Percentiles rank a stretch among this genome's conserved stretches.
Evolutionary conservation across 768 basidiomycete genomes (phyloP).

Genomic region (Suillus occidentalis): DNA sequence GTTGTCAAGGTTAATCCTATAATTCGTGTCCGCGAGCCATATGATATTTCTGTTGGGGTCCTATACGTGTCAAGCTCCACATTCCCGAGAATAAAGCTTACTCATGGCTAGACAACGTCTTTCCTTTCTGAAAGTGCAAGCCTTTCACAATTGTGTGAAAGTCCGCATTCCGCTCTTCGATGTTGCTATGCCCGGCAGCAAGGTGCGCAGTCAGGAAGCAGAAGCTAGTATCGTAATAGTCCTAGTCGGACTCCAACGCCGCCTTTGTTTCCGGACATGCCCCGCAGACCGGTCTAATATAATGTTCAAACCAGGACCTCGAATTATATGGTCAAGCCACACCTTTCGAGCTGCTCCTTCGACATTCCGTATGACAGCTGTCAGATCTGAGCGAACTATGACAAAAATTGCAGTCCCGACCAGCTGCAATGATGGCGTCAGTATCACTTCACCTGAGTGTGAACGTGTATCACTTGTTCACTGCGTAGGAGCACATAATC

Average conservation of each 20-base stretch:
- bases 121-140: conserved; percentile 86
- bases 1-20: conserved; percentile 88
- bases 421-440: conserved; percentile 49
- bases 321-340: conserved; percentile 4
- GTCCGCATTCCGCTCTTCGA: conserved; percentile 90
- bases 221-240: conserved; percentile 87
- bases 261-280: conserved; percentile 98
- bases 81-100: conserved; percentile 39
- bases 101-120: conserved; percentile 89
- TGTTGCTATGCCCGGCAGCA: conserved; percentile 91
- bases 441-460: neutral
- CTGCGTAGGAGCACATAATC: conserved; percentile 87
- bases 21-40: conserved; percentile 96
- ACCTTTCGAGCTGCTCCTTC: conserved; percentile 93
- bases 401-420: conserved; percentile 94
- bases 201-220: conserved; percentile 97
- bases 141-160: conserved; percentile 85
- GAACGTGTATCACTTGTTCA: conserved; percentile 66
- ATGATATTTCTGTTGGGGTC: conserved; percentile 72
- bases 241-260: conserved; percentile 91
- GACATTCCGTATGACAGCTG: conserved; percentile 83
- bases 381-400: conserved; percentile 75
- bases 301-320: conserved; percentile 6
- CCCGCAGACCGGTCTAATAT: conserved; percentile 76
- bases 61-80: conserved; percentile 10